phyloP scores from a whole-genome alignment of 2,329 filamentous ascomycete genomes.

The Pestalotiopsis fici region DNA sequence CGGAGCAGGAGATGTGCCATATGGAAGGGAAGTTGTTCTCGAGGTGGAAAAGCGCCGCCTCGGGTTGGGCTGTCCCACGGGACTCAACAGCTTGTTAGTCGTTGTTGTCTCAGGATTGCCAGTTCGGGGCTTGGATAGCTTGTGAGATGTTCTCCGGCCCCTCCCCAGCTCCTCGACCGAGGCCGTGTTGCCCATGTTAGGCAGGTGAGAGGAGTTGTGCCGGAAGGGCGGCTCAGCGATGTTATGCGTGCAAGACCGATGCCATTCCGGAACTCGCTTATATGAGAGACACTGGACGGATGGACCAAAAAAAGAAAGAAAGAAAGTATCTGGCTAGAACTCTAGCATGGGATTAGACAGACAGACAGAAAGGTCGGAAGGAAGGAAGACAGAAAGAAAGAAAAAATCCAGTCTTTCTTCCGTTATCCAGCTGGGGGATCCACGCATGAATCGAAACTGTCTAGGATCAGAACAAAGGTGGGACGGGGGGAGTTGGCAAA shows the following conservation, averaged over 20 bases:
- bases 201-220: conserved; percentile 17
- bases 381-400: background rate
- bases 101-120: conserved; percentile 35
- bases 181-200: conserved; percentile 52
- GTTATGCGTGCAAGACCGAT: background rate
- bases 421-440: background rate
- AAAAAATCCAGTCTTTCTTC: background rate
- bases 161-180: conserved; percentile 44
- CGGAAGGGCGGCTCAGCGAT: conserved; percentile 12
- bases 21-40: conserved; percentile 26
- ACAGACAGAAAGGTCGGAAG: background rate
- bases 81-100: conserved; percentile 39
- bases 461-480: background rate
- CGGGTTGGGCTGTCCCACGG: conserved; percentile 33
- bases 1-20: conserved; percentile 16
- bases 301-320: background rate
- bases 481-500: background rate
- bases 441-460: conserved; percentile 1
- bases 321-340: background rate
- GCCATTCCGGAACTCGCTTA: background rate
- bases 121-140: conserved; percentile 52
- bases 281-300: background rate
- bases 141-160: conserved; percentile 41
- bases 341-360: background rate
- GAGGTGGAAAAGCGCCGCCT: conserved; percentile 27